Conservation (phyloP, 345 rosid genomes). For the Kandelia obovata region DNA sequence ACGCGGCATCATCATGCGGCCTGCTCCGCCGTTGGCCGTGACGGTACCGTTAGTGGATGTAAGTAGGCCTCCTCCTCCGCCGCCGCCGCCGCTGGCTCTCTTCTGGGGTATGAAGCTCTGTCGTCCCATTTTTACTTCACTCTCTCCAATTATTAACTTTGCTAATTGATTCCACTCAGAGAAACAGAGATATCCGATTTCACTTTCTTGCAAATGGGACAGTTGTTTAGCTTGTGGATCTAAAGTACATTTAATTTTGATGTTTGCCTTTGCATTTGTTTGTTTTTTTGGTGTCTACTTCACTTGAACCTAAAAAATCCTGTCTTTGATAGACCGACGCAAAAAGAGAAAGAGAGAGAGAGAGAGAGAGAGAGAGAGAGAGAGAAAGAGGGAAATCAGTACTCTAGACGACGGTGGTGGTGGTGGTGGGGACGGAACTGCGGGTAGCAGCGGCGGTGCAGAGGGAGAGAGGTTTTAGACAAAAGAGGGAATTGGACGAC, state of each 20-base stretch:
- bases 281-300: not conserved
- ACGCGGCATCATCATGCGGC: conserved; percentile 41
- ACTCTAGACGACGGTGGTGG: not conserved
- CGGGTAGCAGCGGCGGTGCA: not conserved
- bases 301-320: not conserved
- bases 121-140: conserved; percentile 46
- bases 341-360: not conserved
- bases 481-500: not conserved
- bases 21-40: conserved; percentile 43
- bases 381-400: not conserved
- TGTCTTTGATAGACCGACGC: not conserved
- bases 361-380: not conserved
- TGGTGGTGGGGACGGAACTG: not conserved
- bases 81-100: conserved; percentile 47
- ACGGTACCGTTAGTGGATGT: conserved; percentile 20
- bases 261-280: not conserved
- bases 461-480: not conserved
- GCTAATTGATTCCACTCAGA: not conserved
- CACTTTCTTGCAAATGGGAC: conserved; percentile 7
- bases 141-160: not conserved
- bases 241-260: conserved; percentile 1
- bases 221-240: conserved; percentile 3
- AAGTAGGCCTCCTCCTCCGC: conserved; percentile 43
- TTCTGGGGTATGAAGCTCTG: conserved; percentile 61
- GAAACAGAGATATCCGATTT: conserved; percentile 8